Percentiles rank a stretch among this genome's conserved stretches.
phyloP scores from a whole-genome alignment of 2,329 filamentous ascomycete genomes.

The Aspergillus costaricaensis region DNA sequence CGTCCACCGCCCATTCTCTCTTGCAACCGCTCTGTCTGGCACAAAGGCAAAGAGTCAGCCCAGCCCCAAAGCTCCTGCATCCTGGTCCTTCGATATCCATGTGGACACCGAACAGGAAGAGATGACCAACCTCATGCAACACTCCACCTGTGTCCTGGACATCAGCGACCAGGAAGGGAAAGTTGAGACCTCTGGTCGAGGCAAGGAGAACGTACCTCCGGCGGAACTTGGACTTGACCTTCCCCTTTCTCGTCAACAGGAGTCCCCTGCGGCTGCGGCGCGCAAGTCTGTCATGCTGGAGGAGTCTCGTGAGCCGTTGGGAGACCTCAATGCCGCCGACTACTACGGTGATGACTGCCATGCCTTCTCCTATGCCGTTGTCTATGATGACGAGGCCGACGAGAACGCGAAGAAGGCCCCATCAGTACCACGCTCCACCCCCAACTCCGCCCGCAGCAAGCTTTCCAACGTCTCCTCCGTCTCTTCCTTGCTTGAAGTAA shows the following conservation, averaged over 20 bases:
- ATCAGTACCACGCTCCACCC: slow-evolving; percentile 9
- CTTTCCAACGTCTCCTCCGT: slow-evolving; percentile 31
- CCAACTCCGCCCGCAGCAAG: slow-evolving; percentile 20
- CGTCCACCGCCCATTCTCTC: slow-evolving; percentile 69
- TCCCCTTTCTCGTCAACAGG: slow-evolving; percentile 41
- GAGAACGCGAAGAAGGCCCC: slow-evolving; percentile 17
- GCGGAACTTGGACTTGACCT: slow-evolving; percentile 60
- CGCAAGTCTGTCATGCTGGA: slow-evolving; percentile 60
- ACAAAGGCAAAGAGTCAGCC: slow-evolving; percentile 54
- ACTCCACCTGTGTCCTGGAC: slow-evolving; percentile 82
- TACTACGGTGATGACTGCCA: slow-evolving; percentile 69
- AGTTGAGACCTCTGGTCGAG: slow-evolving; percentile 57
- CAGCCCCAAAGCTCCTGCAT: slow-evolving; percentile 48
- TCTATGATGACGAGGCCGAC: slow-evolving; percentile 60
- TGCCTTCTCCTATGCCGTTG: slow-evolving; percentile 61
- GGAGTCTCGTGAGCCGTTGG: slow-evolving; percentile 66
- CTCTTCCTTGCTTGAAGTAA: slow-evolving; percentile 26
- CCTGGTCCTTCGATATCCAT: slow-evolving; percentile 92
- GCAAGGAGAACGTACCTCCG: slow-evolving; percentile 94
- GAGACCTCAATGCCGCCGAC: slow-evolving; percentile 67
- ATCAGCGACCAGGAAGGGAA: slow-evolving; percentile 80
- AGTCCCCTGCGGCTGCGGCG: slow-evolving; percentile 26
- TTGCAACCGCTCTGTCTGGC: slow-evolving; percentile 70
- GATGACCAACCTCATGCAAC: slow-evolving; percentile 89
- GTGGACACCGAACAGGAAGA: slow-evolving; percentile 89